Conservation (phyloP, 306 rosid species). For the Neltuma alba region DNA sequence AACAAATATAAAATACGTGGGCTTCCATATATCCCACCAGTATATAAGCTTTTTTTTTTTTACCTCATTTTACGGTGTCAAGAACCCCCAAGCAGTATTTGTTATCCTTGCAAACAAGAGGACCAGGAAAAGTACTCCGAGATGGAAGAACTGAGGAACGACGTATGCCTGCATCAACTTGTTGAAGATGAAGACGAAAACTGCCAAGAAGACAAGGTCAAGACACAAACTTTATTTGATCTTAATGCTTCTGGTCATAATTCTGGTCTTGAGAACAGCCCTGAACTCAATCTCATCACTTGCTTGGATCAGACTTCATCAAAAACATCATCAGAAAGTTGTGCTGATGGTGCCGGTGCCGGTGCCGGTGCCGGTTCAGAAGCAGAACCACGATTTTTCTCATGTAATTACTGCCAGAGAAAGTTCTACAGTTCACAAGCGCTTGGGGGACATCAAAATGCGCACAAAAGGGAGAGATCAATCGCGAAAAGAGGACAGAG, state of each 20-base stretch:
- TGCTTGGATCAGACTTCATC: conserved; percentile 42
- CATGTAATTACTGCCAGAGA: conserved; percentile 80
- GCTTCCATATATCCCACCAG: conserved; percentile 35
- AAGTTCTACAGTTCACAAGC: conserved; percentile 86
- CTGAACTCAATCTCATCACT: conserved; percentile 51
- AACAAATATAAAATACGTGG: not conserved
- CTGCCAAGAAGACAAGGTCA: conserved; percentile 22
- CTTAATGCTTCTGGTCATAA: conserved; percentile 44
- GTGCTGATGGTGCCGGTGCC: not conserved
- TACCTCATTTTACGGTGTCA: conserved; percentile 35
- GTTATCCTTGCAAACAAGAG: not conserved
- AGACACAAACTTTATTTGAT: conserved; percentile 38
- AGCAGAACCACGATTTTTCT: conserved; percentile 52
- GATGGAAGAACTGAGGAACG: conserved; percentile 46
- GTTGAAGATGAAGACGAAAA: conserved; percentile 24
- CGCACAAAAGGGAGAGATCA: conserved; percentile 82
- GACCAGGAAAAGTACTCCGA: conserved; percentile 18
- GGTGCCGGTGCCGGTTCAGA: conserved; percentile 8
- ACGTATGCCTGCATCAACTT: not conserved
- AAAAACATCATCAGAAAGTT: conserved; percentile 20
- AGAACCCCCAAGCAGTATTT: conserved; percentile 8
- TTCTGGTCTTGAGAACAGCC: conserved; percentile 19
- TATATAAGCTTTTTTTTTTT: conserved; percentile 11
- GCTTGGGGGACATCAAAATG: conserved; percentile 93
- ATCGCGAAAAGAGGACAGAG: conserved; percentile 69